Conservation (phyloP, 208 protist species). For the Acanthamoeba healyi region DNA sequence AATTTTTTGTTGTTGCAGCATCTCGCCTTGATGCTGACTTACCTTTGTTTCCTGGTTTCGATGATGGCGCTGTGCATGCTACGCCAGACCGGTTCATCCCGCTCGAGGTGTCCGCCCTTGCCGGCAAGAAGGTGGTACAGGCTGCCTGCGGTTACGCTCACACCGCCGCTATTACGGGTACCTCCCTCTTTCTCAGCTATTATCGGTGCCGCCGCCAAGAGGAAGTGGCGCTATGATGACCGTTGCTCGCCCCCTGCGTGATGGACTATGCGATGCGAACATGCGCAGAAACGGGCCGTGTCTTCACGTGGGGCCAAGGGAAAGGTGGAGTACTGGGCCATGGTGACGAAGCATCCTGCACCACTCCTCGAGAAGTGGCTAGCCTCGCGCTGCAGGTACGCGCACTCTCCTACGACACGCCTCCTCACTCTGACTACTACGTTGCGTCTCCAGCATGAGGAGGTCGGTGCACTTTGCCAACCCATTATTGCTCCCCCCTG, state of each 20-base stretch:
- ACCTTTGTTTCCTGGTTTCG: neutral
- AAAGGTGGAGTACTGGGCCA: neutral
- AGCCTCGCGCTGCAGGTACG: slow-evolving; percentile 4
- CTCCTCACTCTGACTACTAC: too few relatives aligned
- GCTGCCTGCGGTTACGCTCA: slow-evolving; percentile 23
- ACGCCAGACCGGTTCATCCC: slow-evolving; percentile 44
- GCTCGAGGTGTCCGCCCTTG: neutral
- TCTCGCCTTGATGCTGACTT: too few relatives aligned
- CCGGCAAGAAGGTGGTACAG: neutral
- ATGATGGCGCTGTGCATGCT: neutral
- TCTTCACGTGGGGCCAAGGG: slow-evolving; percentile 25
- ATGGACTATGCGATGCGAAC: too few relatives aligned
- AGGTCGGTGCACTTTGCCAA: too few relatives aligned
- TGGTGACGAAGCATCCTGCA: neutral
- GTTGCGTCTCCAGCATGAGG: too few relatives aligned
- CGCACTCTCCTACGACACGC: too few relatives aligned
- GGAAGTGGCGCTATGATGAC: too few relatives aligned
- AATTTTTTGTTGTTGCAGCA: too few relatives aligned
- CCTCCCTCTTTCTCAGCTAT: neutral
- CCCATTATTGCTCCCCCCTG: too few relatives aligned
- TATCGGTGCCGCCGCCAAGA: too few relatives aligned
- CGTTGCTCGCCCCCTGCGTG: too few relatives aligned
- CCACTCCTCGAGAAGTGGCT: slow-evolving; percentile 21
- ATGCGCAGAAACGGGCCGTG: neutral
- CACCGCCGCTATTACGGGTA: slow-evolving; percentile 25